Percentiles rank a stretch among this genome's conserved stretches.
Conservation (phyloP, 257 asterid genomes). For the Petunia secreta region DNA sequence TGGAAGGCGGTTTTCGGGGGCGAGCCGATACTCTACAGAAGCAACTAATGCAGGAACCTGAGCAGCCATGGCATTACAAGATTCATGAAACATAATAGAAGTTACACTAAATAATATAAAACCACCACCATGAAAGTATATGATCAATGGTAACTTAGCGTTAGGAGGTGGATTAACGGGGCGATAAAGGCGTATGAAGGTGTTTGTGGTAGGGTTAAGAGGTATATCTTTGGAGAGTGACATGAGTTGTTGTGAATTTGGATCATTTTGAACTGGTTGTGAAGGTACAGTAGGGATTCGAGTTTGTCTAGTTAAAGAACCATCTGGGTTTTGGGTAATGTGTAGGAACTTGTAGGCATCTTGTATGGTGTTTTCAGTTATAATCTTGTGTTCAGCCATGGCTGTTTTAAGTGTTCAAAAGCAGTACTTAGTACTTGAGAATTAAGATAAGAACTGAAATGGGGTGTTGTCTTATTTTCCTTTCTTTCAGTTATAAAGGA, state of each 20-base stretch:
- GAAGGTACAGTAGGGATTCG: conserved; percentile 44
- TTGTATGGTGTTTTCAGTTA: conserved; percentile 26
- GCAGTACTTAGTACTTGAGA: too few species aligned
- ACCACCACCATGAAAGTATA: conserved; percentile 74
- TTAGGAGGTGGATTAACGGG: conserved; percentile 33
- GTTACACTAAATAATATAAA: conserved; percentile 50
- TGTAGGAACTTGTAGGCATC: conserved; percentile 50
- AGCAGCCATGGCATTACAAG: conserved; percentile 44
- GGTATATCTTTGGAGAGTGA: conserved; percentile 60
- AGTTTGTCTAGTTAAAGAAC: conserved; percentile 50
- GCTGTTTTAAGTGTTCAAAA: neutral
- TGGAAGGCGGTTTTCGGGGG: conserved; percentile 79
- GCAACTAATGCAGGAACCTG: conserved; percentile 58
- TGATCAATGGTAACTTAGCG: conserved; percentile 53
- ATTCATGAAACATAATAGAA: conserved; percentile 36
- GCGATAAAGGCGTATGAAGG: conserved; percentile 63
- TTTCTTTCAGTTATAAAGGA: neutral
- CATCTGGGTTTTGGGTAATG: conserved; percentile 55
- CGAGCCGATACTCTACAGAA: conserved; percentile 65
- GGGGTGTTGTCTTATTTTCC: too few species aligned
- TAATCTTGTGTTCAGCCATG: conserved; percentile 31
- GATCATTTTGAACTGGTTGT: conserved; percentile 30
- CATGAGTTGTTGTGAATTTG: conserved; percentile 17
- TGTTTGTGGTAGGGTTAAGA: conserved; percentile 50
- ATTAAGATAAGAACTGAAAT: neutral